Percentiles rank a stretch among this genome's conserved stretches.
phyloP scores from a whole-genome alignment of 2,329 filamentous ascomycete species.

The Monilinia fructicola region DNA sequence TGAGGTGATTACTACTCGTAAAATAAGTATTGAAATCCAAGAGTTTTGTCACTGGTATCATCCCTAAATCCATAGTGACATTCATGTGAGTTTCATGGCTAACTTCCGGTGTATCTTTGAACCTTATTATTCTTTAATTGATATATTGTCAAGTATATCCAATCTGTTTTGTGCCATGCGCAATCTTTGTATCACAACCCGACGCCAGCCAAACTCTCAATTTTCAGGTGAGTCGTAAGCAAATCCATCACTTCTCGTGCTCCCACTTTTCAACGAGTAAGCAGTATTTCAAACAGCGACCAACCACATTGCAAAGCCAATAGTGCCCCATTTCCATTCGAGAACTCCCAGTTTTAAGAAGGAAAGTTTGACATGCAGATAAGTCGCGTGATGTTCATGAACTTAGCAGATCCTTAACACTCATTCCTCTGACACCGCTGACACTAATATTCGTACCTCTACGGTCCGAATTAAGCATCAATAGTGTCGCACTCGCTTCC shows the following conservation, averaged over 20 bases:
- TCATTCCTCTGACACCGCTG: slow-evolving; percentile 49
- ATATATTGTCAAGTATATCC: neutral
- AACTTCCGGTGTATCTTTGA: neutral
- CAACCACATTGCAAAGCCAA: neutral
- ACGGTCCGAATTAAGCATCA: slow-evolving; percentile 85
- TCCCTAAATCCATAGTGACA: neutral
- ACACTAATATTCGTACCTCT: slow-evolving; percentile 36
- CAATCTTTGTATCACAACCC: neutral
- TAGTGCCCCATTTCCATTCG: neutral
- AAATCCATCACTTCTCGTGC: neutral
- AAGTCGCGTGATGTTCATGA: slow-evolving; percentile 40
- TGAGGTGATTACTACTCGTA: no score
- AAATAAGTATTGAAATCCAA: no score
- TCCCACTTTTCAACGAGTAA: neutral
- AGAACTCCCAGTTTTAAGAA: slow-evolving; percentile 3
- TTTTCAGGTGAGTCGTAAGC: neutral
- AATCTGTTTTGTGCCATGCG: neutral
- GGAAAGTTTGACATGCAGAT: neutral
- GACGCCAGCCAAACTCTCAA: neutral
- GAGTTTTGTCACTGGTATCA: neutral
- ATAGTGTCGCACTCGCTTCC: slow-evolving; percentile 74
- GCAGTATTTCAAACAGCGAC: neutral
- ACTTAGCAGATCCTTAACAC: slow-evolving; percentile 55
- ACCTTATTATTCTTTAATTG: neutral
- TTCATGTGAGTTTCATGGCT: neutral